Conservation (phyloP, 208 protist species). For the Lotmaria passim region DNA sequence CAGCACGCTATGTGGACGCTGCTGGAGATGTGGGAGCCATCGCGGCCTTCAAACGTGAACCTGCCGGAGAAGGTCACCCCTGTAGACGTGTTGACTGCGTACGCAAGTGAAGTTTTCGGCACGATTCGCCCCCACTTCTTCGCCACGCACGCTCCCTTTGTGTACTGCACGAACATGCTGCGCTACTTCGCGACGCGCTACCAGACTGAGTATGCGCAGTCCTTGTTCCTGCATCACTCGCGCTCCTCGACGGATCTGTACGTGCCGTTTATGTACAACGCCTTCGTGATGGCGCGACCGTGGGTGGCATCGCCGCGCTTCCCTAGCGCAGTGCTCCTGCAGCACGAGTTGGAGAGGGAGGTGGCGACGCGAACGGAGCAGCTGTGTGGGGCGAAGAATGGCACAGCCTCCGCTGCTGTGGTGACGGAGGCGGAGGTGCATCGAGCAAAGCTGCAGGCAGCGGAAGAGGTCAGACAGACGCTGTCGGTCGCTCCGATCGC, state of each 20-base stretch:
- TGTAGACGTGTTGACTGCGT: conserved; percentile 9
- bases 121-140: conserved; percentile 37
- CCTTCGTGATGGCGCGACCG: conserved; percentile 63
- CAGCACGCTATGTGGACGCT: conserved; percentile 5
- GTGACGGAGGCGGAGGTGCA: not conserved
- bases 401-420: not conserved
- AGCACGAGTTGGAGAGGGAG: conserved; percentile 9
- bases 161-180: conserved; percentile 69
- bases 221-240: conserved; percentile 28
- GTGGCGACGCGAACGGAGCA: conserved; percentile 1
- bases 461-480: not conserved
- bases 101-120: conserved; percentile 9
- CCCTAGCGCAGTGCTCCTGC: conserved; percentile 38
- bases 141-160: conserved; percentile 67
- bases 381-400: not conserved
- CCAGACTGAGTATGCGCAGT: conserved; percentile 43
- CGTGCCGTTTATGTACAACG: conserved; percentile 71
- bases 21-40: conserved; percentile 9
- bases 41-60: not conserved
- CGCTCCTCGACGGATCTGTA: conserved; percentile 45
- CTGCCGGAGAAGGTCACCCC: not conserved
- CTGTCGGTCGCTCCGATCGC: not conserved
- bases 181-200: conserved; percentile 46
- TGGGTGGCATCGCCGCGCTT: conserved; percentile 62
- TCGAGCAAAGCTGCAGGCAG: not conserved